Evolutionary conservation across 179 eudicot genomes (phyloP).

Genomic region (Sideroxylon spinosum): DNA sequence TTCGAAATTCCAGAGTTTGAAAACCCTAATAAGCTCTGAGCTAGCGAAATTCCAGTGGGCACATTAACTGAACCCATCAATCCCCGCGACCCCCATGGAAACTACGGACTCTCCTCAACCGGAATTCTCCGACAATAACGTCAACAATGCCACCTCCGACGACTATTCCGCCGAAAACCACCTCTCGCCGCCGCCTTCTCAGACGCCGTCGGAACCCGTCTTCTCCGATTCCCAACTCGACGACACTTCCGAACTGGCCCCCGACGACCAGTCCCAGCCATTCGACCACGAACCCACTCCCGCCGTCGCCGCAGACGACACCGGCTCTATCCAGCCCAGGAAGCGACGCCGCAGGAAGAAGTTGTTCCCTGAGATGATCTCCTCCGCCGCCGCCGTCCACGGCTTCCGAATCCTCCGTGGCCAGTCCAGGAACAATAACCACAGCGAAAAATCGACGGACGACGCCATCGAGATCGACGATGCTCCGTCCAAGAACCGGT

Average conservation of each 20-base stretch:
- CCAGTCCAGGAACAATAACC: constrained; percentile 27
- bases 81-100: constrained; percentile 1
- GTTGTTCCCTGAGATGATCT: constrained; percentile 61
- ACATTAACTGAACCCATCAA: too few relatives aligned
- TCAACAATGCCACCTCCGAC: constrained; percentile 15
- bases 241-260: background rate
- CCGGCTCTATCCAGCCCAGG: constrained; percentile 15
- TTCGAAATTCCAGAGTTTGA: too few relatives aligned
- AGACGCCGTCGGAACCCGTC: constrained; percentile 1
- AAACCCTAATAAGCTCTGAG: too few relatives aligned
- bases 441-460: constrained; percentile 17
- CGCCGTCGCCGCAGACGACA: background rate
- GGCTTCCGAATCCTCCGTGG: constrained; percentile 55
- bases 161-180: constrained; percentile 10
- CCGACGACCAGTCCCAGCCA: background rate
- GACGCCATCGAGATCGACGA: constrained; percentile 20
- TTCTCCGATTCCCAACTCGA: constrained; percentile 9
- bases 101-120: constrained; percentile 9
- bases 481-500: constrained; percentile 16
- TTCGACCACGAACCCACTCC: background rate
- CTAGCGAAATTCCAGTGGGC: too few relatives aligned
- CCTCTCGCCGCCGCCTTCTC: constrained; percentile 5
- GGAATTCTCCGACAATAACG: constrained; percentile 11
- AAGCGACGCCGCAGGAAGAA: constrained; percentile 73
- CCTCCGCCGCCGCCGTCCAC: constrained; percentile 36